Base-by-base conservation (phyloP, 2,329 filamentous ascomycete genomes). In the Rhytidhysteron rufulum region DNA sequence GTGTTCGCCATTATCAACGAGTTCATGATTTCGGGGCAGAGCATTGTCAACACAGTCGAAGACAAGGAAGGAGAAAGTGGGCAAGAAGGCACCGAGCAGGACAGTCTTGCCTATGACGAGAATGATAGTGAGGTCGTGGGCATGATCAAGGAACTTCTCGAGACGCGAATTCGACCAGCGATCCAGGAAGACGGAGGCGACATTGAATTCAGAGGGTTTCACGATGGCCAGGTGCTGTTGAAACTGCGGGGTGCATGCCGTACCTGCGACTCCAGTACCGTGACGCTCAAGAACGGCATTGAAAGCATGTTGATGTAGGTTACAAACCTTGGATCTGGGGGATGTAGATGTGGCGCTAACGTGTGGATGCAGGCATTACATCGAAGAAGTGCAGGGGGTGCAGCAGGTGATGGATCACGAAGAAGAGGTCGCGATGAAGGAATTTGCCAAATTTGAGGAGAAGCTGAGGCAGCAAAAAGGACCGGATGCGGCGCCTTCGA, bases 171-270 rank as follows among this genome's bases (percentile, higher is more conserved):
- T 58, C 79, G 93, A 31, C 93, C 93, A 1, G 87, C 91, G 1
- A 98, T 98, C 48, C 93, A 97, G 66, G 93, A 97, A 64, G 93
- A 98, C 54, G 93, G 93, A 34, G 93, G 93, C 33, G 93, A 98
- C 63, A 97, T 98, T 58, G 93, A 98, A 65, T 94, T 91, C 64
- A 77, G 87, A 15, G 91, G 91, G 1, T 97, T 97, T 57, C 79
- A 89, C 51, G 78, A 88, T 53, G 93, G 93, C 0, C 79, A 85
- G 47, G 93, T 95, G n/a, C 64, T 81, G 54, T 63, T 95, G 57
- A 96, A 95, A 75, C 69, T 98, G 55, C 78, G 91, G 35, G 93
- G 93, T 13, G 93, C 93, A 16, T 98, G 93, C 68, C 78, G 93
- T 50, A 97, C 91, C 16, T 98, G 93, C 65, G 93, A 97, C 66